Base-by-base conservation (phyloP, 2,329 filamentous ascomycete species). In the Colletotrichum phormii region DNA sequence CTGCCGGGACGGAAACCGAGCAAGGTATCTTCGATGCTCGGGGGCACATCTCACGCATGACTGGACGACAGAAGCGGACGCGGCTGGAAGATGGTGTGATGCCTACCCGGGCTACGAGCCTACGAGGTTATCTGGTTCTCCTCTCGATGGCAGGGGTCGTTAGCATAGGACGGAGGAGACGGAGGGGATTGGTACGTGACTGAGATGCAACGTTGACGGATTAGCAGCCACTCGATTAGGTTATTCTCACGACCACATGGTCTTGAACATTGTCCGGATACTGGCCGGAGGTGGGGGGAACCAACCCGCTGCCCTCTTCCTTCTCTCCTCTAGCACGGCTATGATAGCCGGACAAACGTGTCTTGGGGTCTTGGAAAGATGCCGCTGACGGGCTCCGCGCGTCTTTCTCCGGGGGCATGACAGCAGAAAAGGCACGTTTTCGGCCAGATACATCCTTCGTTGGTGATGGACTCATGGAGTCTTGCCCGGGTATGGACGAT, bases 381-480 rank as follows among this genome's bases (percentile, higher is more conserved):
- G 26, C 59, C 15, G 29, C 18, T 31, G 60, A 31, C 9, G 29
- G 18, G 42, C 13, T 29, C 11, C 8, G 1, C n/a, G 29, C 42
- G 33, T 59, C 54, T n/a, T 11, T 18, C n/a, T 11, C 18, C 8
- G 13, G 15, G 22, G 11, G n/a, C 13, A 3, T 42, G 11, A 5
- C 37, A 29, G n/a, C 18, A 49, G 11, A 18, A 49, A 46, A 26
- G 22, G 57, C 15, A 15, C 18, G 6, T 42, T 53, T 63, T 53
- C 7, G 31, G 65, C 51, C 1, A 26, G 29, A 51, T 4, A 22
- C 13, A 46, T 33, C 15, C 6, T 0, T 22, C 9, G 42, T n/a
- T 63, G 46, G 57, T 51, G 64, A 67, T 58, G 68, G 68, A 62
- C 35, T 61, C 59, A 62, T 58, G 68, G 68, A 58, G 51, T 61